Evolutionary conservation across 306 rosid species (phyloP), one percentile per base, ranked within the genome.

Genomic region (Corylus avellana): DNA sequence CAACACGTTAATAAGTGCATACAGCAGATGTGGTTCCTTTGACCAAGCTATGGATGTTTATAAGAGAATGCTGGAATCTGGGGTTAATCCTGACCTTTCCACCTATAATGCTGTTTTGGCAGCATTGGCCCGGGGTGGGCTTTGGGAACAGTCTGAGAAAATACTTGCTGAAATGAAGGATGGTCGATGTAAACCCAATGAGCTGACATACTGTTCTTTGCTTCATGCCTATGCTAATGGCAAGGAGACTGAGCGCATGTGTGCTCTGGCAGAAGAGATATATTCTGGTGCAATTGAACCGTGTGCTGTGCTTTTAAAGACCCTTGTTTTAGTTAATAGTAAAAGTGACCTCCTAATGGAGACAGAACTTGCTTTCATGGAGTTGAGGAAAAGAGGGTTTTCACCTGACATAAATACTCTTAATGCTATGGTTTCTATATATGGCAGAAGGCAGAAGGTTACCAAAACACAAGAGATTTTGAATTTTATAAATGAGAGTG

Each of bases 201-300:
- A 95, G 82, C 85, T 89, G 35, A 84, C 98, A 1, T 91, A 92
- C 84, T 86, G 95, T 79, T 95, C 97, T 77, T 77, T 95, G 78
- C 98, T 95, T 85, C 91, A 95, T 82, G 91, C 97, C 54, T 95
- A 95, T 86, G 97, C 98, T 76, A 95, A 95, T 75, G 95, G 88
- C n/a, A 95, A 86, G 82, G 87, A 89, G 87, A 84, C 87, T 55
- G 96, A 81, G 62, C 91, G 72, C 77, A 83, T 92, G 88, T 83
- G 81, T 75, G 87, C 85, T 77, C 84, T 92, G 74, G 97, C 96
- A 1, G 97, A 91, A 80, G 89, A 90, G 73, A 92, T 92, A 81
- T 92, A 91, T 82, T 80, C 92, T 29, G 92, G 92, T 79, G 64
- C 50, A 12, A 81, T 92, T 25, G 97, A 91, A 80, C 85, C 88